These are phyloP conservation scores for Cucumis melo DNA, from an alignment of 306 rosid genomes.

Conservation along the genomic window DNA sequence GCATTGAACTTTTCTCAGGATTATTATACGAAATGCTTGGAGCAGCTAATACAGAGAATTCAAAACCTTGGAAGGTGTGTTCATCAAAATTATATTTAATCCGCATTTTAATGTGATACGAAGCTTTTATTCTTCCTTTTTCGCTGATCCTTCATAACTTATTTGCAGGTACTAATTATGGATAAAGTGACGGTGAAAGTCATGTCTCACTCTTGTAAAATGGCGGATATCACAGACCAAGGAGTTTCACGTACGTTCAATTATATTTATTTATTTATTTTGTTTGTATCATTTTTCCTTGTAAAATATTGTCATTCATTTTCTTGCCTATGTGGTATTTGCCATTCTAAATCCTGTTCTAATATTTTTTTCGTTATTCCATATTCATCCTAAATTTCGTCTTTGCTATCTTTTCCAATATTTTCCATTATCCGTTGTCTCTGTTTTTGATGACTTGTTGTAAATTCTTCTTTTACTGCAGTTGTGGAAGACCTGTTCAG, in stretches of 20 bases:
- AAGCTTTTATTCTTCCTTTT: not conserved
- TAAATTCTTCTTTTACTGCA: slow-evolving; percentile 26
- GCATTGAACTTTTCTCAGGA: slow-evolving; percentile 23
- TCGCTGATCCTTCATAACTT: not conserved
- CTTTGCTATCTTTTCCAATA: not conserved
- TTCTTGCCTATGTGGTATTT: not conserved
- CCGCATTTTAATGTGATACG: not conserved
- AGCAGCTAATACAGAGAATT: slow-evolving; percentile 55
- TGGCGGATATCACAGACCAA: slow-evolving; percentile 97
- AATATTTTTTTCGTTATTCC: not conserved
- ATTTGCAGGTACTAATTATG: slow-evolving; percentile 73
- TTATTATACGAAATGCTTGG: slow-evolving; percentile 78
- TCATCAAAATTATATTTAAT: not conserved
- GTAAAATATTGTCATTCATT: not conserved
- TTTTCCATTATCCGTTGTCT: not conserved
- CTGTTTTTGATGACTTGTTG: slow-evolving; percentile 6
- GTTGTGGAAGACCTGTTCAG: slow-evolving; percentile 96
- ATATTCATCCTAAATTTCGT: not conserved
- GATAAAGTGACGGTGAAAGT: slow-evolving; percentile 91
- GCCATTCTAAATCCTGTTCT: not conserved
- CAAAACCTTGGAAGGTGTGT: slow-evolving; percentile 86
- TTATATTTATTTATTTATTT: not conserved
- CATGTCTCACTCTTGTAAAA: slow-evolving; percentile 89
- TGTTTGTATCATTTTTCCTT: not conserved
- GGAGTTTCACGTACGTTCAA: slow-evolving; percentile 60